Percentiles rank a stretch among this genome's conserved stretches.
phyloP scores from a whole-genome alignment of 805 yeast species.

The Cyberlindnera lachancei region DNA sequence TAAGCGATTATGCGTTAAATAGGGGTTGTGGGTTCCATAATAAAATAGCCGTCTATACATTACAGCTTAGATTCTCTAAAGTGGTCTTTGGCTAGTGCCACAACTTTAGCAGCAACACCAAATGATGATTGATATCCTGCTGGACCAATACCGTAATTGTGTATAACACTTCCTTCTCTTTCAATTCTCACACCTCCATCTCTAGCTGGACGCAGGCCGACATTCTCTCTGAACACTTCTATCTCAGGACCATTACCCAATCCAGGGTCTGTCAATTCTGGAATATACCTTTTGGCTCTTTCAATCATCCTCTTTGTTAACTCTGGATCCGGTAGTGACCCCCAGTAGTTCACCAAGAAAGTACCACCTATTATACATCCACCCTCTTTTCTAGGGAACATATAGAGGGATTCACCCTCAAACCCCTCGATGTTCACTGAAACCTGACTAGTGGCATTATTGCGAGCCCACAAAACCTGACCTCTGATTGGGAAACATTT shows the following conservation, averaged over 20 bases:
- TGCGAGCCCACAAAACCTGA: conserved; percentile 38
- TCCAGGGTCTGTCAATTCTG: conserved; percentile 25
- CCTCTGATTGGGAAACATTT: conserved; percentile 49
- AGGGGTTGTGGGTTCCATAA: background rate
- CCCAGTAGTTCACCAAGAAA: conserved; percentile 24
- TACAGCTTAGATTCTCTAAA: conserved; percentile 19
- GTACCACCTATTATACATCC: conserved; percentile 62
- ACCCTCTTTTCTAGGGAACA: conserved; percentile 71
- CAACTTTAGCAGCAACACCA: conserved; percentile 49
- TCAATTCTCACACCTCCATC: conserved; percentile 51
- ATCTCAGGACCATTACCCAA: conserved; percentile 28
- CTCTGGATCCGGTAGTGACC: conserved; percentile 31
- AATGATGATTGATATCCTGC: conserved; percentile 71
- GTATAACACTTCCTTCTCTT: conserved; percentile 37
- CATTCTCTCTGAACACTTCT: conserved; percentile 43
- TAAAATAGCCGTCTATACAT: too few species aligned
- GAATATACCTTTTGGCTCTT: conserved; percentile 20
- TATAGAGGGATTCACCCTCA: conserved; percentile 42
- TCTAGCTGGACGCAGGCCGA: conserved; percentile 65
- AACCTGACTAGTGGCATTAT: conserved; percentile 19
- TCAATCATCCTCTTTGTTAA: conserved; percentile 37
- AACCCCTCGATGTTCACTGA: conserved; percentile 27
- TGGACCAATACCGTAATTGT: conserved; percentile 69
- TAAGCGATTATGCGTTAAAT: background rate
- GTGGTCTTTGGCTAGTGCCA: conserved; percentile 26